phyloP scores from a whole-genome alignment of 1,284 basidiomycete species.

The Pterulicium gracile region DNA sequence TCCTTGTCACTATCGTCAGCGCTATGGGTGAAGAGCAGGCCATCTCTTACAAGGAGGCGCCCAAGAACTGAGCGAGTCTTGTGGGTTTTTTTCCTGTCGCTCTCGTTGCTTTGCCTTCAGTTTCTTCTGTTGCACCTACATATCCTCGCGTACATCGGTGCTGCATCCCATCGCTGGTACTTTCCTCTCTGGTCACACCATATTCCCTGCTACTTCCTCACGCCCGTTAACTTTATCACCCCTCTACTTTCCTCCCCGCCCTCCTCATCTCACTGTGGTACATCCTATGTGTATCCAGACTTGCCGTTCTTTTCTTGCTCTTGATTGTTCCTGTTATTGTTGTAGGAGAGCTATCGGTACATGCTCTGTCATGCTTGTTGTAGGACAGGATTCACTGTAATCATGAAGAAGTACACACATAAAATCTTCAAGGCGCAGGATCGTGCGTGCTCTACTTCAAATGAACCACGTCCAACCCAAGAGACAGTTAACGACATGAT shows the following conservation, averaged over 20 bases:
- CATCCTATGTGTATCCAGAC: not conserved
- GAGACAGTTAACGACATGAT: no score
- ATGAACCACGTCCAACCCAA: no score
- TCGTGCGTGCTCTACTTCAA: no score
- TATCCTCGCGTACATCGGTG: no score
- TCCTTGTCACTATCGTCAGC: constrained; percentile 80
- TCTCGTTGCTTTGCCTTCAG: not conserved
- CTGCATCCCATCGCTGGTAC: not conserved
- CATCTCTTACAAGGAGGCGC: constrained; percentile 79
- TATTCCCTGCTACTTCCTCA: not conserved
- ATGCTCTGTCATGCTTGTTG: no score
- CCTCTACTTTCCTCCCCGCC: not conserved
- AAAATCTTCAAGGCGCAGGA: no score
- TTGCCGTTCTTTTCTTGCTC: not conserved
- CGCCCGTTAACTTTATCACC: not conserved
- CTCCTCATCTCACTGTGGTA: no score
- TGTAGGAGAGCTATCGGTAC: not conserved
- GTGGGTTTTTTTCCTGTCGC: not conserved
- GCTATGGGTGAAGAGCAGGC: constrained; percentile 93
- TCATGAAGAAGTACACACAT: not conserved
- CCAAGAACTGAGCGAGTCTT: constrained; percentile 32
- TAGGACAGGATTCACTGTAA: no score
- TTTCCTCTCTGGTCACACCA: not conserved
- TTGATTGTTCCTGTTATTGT: not conserved
- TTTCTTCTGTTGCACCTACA: no score